Percentiles rank a stretch among this genome's conserved stretches.
Evolutionary conservation across 192 early-diverging fungal species (phyloP).

Genomic region (Coemansia sp.): DNA sequence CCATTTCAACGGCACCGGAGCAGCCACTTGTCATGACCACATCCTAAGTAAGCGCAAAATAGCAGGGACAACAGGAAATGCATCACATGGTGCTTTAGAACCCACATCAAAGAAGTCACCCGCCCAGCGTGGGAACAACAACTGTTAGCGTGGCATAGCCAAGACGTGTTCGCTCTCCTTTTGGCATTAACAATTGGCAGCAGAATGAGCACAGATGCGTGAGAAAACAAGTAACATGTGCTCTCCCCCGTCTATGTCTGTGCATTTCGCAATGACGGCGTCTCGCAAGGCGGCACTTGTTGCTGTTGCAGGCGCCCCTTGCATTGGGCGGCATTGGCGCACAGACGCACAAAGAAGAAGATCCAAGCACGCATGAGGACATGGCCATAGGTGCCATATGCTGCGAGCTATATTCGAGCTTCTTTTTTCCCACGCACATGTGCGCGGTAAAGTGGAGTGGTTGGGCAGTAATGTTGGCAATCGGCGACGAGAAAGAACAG

Average conservation of each 20-base stretch:
- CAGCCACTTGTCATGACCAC: slow-evolving; percentile 78
- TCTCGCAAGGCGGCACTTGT: no score
- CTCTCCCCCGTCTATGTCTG: neutral
- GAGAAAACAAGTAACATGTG: neutral
- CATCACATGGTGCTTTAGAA: neutral
- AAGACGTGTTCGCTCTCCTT: no score
- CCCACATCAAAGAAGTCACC: no score
- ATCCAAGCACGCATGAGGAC: no score
- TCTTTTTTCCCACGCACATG: slow-evolving; percentile 1
- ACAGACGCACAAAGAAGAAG: no score
- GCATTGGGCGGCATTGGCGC: neutral
- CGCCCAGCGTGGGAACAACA: no score
- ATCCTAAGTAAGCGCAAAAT: slow-evolving; percentile 48
- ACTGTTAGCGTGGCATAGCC: neutral
- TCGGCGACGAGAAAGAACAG: no score
- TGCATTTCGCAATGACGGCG: neutral
- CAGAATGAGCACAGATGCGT: no score
- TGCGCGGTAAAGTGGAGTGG: neutral
- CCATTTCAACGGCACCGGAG: slow-evolving; percentile 72
- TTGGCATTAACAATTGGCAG: no score
- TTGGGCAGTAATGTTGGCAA: neutral
- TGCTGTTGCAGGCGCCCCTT: neutral
- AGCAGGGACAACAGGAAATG: neutral
- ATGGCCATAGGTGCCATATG: no score
- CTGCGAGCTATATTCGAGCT: neutral